Base-by-base conservation (phyloP, 441 rosid species). In the Pelargonium citronellum region DNA sequence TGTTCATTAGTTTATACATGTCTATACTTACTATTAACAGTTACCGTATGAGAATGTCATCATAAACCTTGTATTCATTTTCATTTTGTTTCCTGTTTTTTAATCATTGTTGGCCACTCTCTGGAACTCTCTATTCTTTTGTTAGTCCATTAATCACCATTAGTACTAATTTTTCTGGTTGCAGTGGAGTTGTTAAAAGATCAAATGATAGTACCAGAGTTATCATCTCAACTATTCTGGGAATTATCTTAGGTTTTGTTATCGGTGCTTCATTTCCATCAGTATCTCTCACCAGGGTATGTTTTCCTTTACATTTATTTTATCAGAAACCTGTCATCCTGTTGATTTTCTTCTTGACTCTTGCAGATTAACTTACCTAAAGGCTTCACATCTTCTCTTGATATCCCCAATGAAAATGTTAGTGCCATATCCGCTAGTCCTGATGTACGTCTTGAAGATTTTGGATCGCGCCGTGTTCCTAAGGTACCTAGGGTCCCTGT, bases 181-280 rank as follows among this genome's bases (percentile, higher is more conserved):
- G 81, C 87, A 88, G 96, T 80, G 97, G 86, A 75, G 79, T 78
- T 58, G 65, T 77, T 53, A 85, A 83, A 77, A 88, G 80, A 81
- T 76, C 92, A 73, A 85, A 72, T 68, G 91, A 82, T 39, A 71
- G 79, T 68, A 80, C 86, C 63, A 84, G 84, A 75, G 64, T 85
- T 67, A 70, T 88, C 12, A 34, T 91, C 9, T 77, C 88, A 10
- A 79, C 86, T 11, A 79, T 91, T 64, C 2, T 91, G 57, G 97
- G 94, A 67, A 75, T 87, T 57, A 77, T 80, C n/a, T 83, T 90
- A 82, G 97, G 99, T 15, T 83, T 85, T 80, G 83, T 90, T 66
- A 39, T 88, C 65, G 97, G 99, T 27, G 67, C 81, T 67, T 86
- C 95, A 7, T 85, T 90, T 80, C 96, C 92, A 0, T 74, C 87